Evolutionary conservation across 345 rosid species (phyloP).

Genomic region (Corchorus capsularis): DNA sequence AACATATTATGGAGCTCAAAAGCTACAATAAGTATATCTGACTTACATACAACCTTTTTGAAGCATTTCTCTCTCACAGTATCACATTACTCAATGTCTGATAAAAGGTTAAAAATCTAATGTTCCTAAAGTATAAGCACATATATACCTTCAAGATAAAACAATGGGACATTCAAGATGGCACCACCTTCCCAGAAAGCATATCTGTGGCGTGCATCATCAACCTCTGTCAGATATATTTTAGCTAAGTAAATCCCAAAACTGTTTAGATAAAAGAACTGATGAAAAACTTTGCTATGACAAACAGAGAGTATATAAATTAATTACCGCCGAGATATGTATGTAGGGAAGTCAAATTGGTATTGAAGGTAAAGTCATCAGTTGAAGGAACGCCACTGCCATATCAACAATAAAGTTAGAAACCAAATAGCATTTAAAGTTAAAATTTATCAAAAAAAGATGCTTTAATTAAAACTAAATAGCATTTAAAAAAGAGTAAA

Average conservation of each 20-base stretch:
- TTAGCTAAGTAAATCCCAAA: conserved; percentile 15
- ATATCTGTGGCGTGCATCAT: conserved; percentile 71
- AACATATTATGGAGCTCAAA: neutral
- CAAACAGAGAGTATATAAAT: neutral
- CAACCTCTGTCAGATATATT: conserved; percentile 63
- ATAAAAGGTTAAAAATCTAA: neutral
- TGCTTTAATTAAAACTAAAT: neutral
- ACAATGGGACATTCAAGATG: conserved; percentile 61
- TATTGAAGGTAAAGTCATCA: conserved; percentile 60
- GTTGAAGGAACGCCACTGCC: conserved; percentile 35
- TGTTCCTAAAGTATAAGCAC: neutral
- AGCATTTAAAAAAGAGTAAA: neutral
- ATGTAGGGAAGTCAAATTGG: conserved; percentile 81
- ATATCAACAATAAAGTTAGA: conserved; percentile 17
- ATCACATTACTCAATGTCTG: neutral
- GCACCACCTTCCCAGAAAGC: conserved; percentile 84
- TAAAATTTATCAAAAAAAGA: no score
- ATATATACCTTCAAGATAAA: conserved; percentile 80
- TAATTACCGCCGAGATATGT: conserved; percentile 88
- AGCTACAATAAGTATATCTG: neutral
- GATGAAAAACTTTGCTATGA: neutral
- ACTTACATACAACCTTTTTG: neutral
- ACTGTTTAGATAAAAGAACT: neutral
- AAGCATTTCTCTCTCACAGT: neutral
- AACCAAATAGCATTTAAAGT: no score